phyloP scores from a whole-genome alignment of 495 filamentous ascomycete species.

The Hyphodiscus hymeniophilus region DNA sequence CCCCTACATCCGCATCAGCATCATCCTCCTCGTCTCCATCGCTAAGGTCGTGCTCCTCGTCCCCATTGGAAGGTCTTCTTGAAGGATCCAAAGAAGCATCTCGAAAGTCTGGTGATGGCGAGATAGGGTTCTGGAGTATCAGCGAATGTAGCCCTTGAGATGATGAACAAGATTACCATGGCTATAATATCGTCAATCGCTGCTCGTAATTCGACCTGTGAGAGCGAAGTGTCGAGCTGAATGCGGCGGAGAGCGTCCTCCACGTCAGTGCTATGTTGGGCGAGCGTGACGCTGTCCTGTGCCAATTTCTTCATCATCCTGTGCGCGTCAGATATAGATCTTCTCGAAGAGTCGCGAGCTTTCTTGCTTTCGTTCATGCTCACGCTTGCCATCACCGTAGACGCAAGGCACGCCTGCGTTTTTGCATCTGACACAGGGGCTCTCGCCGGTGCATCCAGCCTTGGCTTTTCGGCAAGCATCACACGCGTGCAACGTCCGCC shows the following conservation, averaged over 20 bases:
- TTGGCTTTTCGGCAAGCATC: slow-evolving; percentile 32
- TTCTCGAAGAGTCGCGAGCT: not conserved
- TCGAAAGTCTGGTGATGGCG: not conserved
- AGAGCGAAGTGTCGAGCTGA: slow-evolving; percentile 14
- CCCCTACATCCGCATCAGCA: slow-evolving; percentile 36
- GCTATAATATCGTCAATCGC: slow-evolving; percentile 16
- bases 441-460: slow-evolving; percentile 48
- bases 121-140: not conserved
- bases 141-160: not conserved
- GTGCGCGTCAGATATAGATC: slow-evolving; percentile 33
- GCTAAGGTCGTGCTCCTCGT: slow-evolving; percentile 25
- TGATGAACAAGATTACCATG: slow-evolving; percentile 16
- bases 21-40: slow-evolving; percentile 35
- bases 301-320: slow-evolving; percentile 35
- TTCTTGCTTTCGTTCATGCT: slow-evolving; percentile 41
- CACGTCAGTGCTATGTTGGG: slow-evolving; percentile 31
- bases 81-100: not conserved
- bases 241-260: slow-evolving; percentile 30
- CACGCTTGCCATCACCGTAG: slow-evolving; percentile 48
- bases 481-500: slow-evolving; percentile 24
- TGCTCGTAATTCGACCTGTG: slow-evolving; percentile 31
- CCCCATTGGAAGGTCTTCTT: slow-evolving; percentile 15
- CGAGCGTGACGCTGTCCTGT: slow-evolving; percentile 26
- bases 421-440: slow-evolving; percentile 44
- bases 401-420: slow-evolving; percentile 39